These are phyloP conservation scores for Danielia reshetovae DNA, from an alignment of 805 yeast species.

Conservation along the genomic window DNA sequence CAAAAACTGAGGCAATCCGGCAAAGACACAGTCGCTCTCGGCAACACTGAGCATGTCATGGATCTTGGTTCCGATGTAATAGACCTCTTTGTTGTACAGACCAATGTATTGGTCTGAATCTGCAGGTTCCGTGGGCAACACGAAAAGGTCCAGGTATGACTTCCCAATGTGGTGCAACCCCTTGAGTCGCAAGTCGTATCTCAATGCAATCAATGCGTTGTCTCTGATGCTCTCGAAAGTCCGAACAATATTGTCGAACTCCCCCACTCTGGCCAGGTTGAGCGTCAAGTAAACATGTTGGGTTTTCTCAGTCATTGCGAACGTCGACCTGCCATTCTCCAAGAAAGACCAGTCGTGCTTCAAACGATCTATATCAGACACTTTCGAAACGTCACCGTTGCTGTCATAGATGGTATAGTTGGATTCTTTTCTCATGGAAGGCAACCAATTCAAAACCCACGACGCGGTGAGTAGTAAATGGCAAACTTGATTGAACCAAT, in stretches of 20 bases:
- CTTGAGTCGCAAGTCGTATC: conserved; percentile 55
- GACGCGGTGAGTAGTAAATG: conserved; percentile 50
- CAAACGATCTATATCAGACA: conserved; percentile 28
- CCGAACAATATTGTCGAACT: conserved; percentile 35
- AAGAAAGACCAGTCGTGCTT: conserved; percentile 40
- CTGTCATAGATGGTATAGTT: conserved; percentile 21
- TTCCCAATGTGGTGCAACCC: conserved; percentile 49
- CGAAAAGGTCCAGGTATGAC: conserved; percentile 46
- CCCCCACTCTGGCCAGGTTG: conserved; percentile 23
- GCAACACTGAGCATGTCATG: conserved; percentile 27
- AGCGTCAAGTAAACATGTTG: conserved; percentile 32
- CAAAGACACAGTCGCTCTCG: conserved; percentile 29
- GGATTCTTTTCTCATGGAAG: conserved; percentile 43
- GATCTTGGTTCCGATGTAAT: conserved; percentile 42
- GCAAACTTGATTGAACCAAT: conserved; percentile 48
- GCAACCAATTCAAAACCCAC: conserved; percentile 62
- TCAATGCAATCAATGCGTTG: conserved; percentile 42
- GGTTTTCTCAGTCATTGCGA: conserved; percentile 17
- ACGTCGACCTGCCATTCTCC: conserved; percentile 32
- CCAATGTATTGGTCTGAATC: conserved; percentile 57
- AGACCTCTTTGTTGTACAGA: conserved; percentile 46
- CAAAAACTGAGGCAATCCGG: conserved; percentile 50
- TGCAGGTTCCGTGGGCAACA: conserved; percentile 54
- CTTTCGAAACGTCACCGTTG: conserved; percentile 11
- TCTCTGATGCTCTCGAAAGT: conserved; percentile 33